Evolutionary conservation across 306 rosid species (phyloP).

Genomic region (Lathyrus sativus): DNA sequence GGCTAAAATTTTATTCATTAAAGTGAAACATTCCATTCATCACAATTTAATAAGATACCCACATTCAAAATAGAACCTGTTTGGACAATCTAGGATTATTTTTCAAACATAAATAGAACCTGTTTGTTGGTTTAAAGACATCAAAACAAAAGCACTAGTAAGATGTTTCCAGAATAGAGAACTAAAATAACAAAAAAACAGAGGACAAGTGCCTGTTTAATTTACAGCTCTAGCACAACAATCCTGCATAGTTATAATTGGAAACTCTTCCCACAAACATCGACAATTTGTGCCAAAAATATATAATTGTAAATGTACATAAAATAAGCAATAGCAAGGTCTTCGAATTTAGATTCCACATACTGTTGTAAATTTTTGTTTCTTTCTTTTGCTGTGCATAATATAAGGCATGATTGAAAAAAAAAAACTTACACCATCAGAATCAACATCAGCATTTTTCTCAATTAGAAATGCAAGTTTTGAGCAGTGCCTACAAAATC

Average conservation of each 20-base stretch:
- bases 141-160: slow-evolving; percentile 14
- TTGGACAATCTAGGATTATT: slow-evolving; percentile 8
- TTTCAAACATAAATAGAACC: slow-evolving; percentile 11
- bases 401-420: slow-evolving; percentile 22
- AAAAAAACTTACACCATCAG: slow-evolving; percentile 65
- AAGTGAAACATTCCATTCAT: slow-evolving; percentile 26
- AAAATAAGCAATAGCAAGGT: slow-evolving; percentile 32
- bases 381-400: slow-evolving; percentile 14
- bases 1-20: slow-evolving; percentile 28
- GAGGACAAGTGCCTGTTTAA: slow-evolving; percentile 6
- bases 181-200: slow-evolving; percentile 1
- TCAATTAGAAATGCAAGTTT: slow-evolving; percentile 61
- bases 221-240: slow-evolving; percentile 12
- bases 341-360: slow-evolving; percentile 28
- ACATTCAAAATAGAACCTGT: slow-evolving; percentile 22
- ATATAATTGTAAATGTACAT: slow-evolving; percentile 3
- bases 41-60: slow-evolving; percentile 13
- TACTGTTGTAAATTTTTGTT: background rate
- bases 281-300: background rate
- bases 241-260: slow-evolving; percentile 15
- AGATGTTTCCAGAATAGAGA: slow-evolving; percentile 18
- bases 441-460: slow-evolving; percentile 51
- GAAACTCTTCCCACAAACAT: slow-evolving; percentile 12
- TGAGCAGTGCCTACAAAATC: slow-evolving; percentile 61
- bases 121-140: background rate